Conservation (phyloP, 768 basidiomycete species). For the Lactifluus rugatus region DNA sequence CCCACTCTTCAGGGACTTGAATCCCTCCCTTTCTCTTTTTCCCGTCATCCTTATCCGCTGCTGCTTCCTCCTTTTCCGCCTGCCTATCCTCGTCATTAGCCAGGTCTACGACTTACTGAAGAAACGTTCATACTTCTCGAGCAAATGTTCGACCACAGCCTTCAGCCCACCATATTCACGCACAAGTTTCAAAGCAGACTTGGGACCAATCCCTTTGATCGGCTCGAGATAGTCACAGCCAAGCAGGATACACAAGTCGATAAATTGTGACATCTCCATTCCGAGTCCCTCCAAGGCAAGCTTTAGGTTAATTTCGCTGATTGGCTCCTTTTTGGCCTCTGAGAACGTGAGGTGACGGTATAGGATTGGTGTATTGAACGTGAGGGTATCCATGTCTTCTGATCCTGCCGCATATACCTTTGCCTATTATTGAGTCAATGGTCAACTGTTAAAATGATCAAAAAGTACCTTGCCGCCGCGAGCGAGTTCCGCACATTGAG, state of each 20-base stretch:
- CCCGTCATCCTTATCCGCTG: slow-evolving; percentile 33
- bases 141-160: slow-evolving; percentile 65
- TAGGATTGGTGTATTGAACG: slow-evolving; percentile 85
- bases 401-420: slow-evolving; percentile 96
- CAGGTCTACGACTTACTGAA: not conserved
- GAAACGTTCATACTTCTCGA: slow-evolving; percentile 49
- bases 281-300: slow-evolving; percentile 79
- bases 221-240: slow-evolving; percentile 99
- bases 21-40: slow-evolving; percentile 72
- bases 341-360: slow-evolving; percentile 96
- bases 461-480: slow-evolving; percentile 73
- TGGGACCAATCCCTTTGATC: slow-evolving; percentile 94
- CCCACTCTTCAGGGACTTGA: slow-evolving; percentile 88
- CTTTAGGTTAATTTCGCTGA: slow-evolving; percentile 80
- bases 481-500: slow-evolving; percentile 97
- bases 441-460: not conserved
- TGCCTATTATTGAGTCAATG: not conserved
- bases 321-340: slow-evolving; percentile 95
- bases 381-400: slow-evolving; percentile 99
- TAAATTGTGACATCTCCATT: slow-evolving; percentile 96
- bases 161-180: slow-evolving; percentile 69
- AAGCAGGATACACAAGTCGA: slow-evolving; percentile 90
- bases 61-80: slow-evolving; percentile 33
- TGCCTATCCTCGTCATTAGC: slow-evolving; percentile 27
- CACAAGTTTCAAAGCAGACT: slow-evolving; percentile 87